These are phyloP conservation scores for Metschnikowia picachoensis DNA, from an alignment of 805 yeast genomes.

Conservation along the genomic window DNA sequence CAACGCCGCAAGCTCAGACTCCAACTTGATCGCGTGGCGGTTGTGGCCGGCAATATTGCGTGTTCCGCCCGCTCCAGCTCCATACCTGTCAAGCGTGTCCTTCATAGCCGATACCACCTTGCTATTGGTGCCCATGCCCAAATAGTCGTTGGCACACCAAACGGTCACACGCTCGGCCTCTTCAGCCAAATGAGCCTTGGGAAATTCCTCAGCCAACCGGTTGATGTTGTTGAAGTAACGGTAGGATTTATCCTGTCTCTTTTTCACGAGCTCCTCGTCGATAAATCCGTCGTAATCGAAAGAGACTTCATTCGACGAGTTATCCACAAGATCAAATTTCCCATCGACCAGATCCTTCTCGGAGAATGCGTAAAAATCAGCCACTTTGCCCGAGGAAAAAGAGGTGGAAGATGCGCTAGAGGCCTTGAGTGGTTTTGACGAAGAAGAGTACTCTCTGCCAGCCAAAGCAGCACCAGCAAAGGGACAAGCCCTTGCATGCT, in stretches of 20 bases:
- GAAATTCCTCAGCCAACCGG: constrained; percentile 90
- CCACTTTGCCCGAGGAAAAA: constrained; percentile 24
- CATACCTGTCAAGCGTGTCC: constrained; percentile 77
- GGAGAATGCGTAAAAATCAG: constrained; percentile 33
- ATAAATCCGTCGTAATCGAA: constrained; percentile 75
- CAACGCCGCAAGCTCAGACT: constrained; percentile 79
- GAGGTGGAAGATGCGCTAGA: constrained; percentile 38
- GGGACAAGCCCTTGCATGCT: constrained; percentile 78
- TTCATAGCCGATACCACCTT: constrained; percentile 75
- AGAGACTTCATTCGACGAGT: constrained; percentile 43
- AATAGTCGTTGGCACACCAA: constrained; percentile 98
- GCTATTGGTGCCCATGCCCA: constrained; percentile 88
- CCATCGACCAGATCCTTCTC: constrained; percentile 24
- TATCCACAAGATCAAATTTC: constrained; percentile 21
- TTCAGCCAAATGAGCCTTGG: constrained; percentile 77
- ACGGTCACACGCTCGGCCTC: constrained; percentile 88
- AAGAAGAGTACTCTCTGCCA: constrained; percentile 44
- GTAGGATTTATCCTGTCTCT: constrained; percentile 86
- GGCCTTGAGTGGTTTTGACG: constrained; percentile 44
- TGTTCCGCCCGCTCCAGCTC: constrained; percentile 99
- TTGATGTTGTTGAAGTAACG: constrained; percentile 96
- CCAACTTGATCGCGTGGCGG: constrained; percentile 80
- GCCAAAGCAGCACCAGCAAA: constrained; percentile 78
- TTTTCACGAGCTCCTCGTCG: constrained; percentile 60
- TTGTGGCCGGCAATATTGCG: constrained; percentile 99